Percentiles rank a stretch among this genome's conserved stretches.
Evolutionary conservation across 345 rosid species (phyloP).

Genomic region (Eucalyptus curtisii): DNA sequence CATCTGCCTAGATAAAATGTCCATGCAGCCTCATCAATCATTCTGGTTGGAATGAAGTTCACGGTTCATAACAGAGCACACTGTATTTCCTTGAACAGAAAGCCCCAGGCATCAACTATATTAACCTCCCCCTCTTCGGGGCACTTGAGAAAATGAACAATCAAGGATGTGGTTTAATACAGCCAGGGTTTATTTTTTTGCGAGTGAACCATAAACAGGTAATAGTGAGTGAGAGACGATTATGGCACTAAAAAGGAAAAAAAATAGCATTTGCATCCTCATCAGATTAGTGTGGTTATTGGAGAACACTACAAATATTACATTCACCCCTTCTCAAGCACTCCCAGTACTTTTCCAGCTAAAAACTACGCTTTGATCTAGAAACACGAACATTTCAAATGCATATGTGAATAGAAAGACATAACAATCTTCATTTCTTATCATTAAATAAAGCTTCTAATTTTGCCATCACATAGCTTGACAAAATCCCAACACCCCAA

Average conservation of each 20-base stretch:
- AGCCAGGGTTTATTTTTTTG: not conserved
- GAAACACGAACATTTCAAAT: not conserved
- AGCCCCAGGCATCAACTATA: not conserved
- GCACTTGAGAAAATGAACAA: not conserved
- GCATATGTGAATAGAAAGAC: not conserved
- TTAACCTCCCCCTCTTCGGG: not conserved
- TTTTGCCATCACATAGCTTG: not conserved
- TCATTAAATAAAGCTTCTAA: not conserved
- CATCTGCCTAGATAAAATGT: not conserved
- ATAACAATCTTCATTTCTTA: not conserved
- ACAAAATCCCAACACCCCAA: not conserved
- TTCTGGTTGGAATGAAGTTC: not conserved
- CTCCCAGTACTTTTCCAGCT: not conserved
- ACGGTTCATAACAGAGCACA: not conserved
- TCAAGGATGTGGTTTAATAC: not conserved
- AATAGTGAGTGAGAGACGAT: not conserved
- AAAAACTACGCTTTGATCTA: not conserved
- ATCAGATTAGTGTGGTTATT: not conserved
- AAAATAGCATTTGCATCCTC: not conserved
- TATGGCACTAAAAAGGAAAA: not conserved
- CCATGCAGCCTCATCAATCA: not conserved
- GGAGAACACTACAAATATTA: not conserved
- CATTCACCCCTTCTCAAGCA: not conserved
- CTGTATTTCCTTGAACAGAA: not conserved
- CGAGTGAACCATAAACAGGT: not conserved